Conservation (phyloP, 1,284 basidiomycete genomes). For the Anthracocystis setariae region DNA sequence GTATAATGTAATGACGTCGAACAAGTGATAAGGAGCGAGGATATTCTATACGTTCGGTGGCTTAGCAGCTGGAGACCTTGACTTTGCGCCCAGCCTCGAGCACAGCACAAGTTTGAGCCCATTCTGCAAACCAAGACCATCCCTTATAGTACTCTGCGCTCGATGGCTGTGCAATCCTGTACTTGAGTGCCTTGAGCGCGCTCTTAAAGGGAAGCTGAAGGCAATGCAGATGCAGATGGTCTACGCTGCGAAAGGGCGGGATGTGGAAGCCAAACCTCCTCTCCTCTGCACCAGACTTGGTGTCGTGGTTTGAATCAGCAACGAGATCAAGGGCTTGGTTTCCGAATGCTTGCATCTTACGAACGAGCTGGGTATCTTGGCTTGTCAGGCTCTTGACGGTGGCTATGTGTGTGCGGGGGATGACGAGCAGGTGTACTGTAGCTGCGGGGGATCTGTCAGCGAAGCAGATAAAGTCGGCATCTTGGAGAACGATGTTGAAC, state of each 20-base stretch:
- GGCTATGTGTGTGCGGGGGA: constrained; percentile 74
- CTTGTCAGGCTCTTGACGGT: constrained; percentile 70
- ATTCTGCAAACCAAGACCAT: constrained; percentile 80
- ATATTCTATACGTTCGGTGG: too few species aligned
- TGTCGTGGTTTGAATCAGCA: constrained; percentile 13
- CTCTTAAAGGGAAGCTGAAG: constrained; percentile 77
- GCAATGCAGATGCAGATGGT: constrained; percentile 83
- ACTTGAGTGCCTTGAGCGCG: constrained; percentile 71
- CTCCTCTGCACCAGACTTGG: constrained; percentile 15
- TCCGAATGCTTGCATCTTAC: constrained; percentile 75
- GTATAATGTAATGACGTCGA: too few species aligned
- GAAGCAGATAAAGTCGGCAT: constrained; percentile 75
- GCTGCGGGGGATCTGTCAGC: constrained; percentile 75
- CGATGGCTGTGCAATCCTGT: constrained; percentile 70
- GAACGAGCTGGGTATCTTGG: constrained; percentile 68
- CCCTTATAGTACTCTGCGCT: constrained; percentile 73
- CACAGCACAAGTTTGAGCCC: constrained; percentile 75
- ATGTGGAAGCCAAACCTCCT: constrained; percentile 69
- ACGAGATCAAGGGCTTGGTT: constrained; percentile 71
- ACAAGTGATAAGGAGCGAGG: too few species aligned
- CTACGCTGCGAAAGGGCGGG: constrained; percentile 81
- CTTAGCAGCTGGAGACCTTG: constrained; percentile 67
- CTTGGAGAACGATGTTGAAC: constrained; percentile 76
- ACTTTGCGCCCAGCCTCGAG: constrained; percentile 73
- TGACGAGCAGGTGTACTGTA: constrained; percentile 74